Base-by-base conservation (phyloP, 1,284 basidiomycete genomes). In the Tetrapyrgos nigripes region DNA sequence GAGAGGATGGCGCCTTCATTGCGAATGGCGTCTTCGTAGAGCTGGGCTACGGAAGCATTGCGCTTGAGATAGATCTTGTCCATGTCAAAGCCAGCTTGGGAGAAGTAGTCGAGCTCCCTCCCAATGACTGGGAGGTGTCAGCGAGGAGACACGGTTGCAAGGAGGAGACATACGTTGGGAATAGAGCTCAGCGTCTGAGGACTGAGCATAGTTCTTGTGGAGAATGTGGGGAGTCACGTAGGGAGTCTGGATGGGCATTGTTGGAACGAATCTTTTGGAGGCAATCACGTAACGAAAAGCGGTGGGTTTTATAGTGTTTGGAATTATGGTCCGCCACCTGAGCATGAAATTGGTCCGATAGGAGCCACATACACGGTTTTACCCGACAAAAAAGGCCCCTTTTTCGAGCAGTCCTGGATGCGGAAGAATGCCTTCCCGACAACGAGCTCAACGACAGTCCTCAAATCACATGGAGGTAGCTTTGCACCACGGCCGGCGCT, bases 51-150 rank as follows among this genome's bases (percentile, higher is more conserved):
- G 40, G 97, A 88, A 8, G 96, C 96, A 70, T 99, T 99, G 76
- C 97, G 94, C 85, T 97, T 92, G 69, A 92, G 80, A 69, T 89
- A 86, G 74, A 93, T 90, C 66, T 87, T 86, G 70, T 91, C 86
- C 93, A 99, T 97, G 81, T 99, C 97, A 80, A 99, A 99, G 65
- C 97, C 97, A 62, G 97, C 97, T 79, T 98, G 92, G 54, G 97
- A 99, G 87, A 98, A 98, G 81, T 97, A 95, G 77, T 96, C 92
- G 71, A 99, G 86, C 73, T 98, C 94, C 67, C 88, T 89, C 66
- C 94, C 95, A 70, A 97, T 89, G 71, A 96, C 91, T 93, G 68
- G 59, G 49, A 46, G 31, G 55, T 10, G 43, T 33, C 24, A 37
- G 33, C 27, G 49, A 43, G 29, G 53, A 31, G 21, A 28, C 37